Evolutionary conservation across 495 filamentous ascomycete genomes (phyloP).

Genomic region (Penicillium antarcticum): DNA sequence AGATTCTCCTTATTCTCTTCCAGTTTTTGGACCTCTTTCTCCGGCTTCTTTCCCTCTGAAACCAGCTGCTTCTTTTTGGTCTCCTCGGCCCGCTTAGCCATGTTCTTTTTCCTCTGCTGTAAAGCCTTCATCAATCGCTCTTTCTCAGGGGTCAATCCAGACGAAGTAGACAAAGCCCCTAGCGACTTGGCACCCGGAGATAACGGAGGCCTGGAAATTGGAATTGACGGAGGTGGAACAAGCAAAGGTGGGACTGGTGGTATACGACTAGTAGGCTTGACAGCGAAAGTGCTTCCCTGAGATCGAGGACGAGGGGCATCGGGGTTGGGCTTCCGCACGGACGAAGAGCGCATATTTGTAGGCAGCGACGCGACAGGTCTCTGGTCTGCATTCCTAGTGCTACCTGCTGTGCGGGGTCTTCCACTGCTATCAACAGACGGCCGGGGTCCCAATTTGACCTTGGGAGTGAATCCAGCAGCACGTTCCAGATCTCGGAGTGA

Average conservation of each 20-base stretch:
- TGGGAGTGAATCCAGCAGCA: conserved; percentile 57
- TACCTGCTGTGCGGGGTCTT: conserved; percentile 59
- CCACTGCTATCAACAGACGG: conserved; percentile 68
- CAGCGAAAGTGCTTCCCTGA: conserved; percentile 36
- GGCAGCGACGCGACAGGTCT: conserved; percentile 70
- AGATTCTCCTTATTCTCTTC: conserved; percentile 36
- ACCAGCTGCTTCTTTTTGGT: conserved; percentile 28
- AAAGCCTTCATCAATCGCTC: conserved; percentile 89
- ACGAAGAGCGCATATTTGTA: conserved; percentile 46
- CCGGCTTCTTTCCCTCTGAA: conserved; percentile 12
- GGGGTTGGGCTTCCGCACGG: conserved; percentile 36
- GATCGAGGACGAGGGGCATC: conserved; percentile 39
- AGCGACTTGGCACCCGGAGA: conserved; percentile 52
- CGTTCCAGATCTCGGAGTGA: conserved; percentile 59
- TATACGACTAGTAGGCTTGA: conserved; percentile 34
- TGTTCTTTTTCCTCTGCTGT: conserved; percentile 78
- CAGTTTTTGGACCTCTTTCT: neutral
- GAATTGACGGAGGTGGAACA: conserved; percentile 47
- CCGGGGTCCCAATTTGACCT: conserved; percentile 80
- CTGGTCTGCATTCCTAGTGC: conserved; percentile 46
- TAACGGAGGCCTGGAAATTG: conserved; percentile 43
- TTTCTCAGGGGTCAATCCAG: conserved; percentile 81
- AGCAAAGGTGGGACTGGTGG: conserved; percentile 42
- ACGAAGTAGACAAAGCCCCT: conserved; percentile 46
- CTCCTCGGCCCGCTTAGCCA: conserved; percentile 45